Base-by-base conservation (phyloP, 148 eudicot species). In the Mesembryanthemum crystallinum region DNA sequence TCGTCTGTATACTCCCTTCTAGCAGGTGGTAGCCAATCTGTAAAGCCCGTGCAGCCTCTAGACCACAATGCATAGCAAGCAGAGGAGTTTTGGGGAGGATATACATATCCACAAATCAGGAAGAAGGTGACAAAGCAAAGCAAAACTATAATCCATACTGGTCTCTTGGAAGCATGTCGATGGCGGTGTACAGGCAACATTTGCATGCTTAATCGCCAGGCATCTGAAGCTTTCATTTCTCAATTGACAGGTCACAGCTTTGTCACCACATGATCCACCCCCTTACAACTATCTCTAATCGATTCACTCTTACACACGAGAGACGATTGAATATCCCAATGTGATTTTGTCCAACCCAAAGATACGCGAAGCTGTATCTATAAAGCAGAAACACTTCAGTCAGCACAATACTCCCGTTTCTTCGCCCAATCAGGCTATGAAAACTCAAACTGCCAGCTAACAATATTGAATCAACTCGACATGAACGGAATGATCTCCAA, bases 61-160 rank as follows among this genome's bases (percentile, higher is more conserved):
- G 92, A 85, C 28, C 90, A 89, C 75, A 92, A 90, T 15, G 88
- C 77, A 77, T 88, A 89, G 79, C 98, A 92, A 14, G 91, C 91
- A 25, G 91, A 73, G 57, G 93, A 85, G 75, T 70, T 83, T 43
- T 81, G 88, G 55, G 90, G 96, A 73, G 98, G 93, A 82, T 87
- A 87, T 58, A 90, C 80, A 83, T 92, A 92, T 51, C 89, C 96
- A 74, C 86, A 89, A 33, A 92, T 83, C 59, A 90, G 71, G 80
- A 90, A 90, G 61, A 87, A 45, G 78, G 86, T 69, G 64, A 90
- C 89, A 68, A 92, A 77, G 78, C 88, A 83, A 78, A 90, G 76
- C 79, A 92, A 77, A 54, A 90, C 79, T 32, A 90, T 85, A 54
- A 92, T 92, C 97, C 97, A 92, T 58, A 86, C 79, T 21, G 93